Evolutionary conservation across 805 yeast species (phyloP), one percentile per base, ranked within the genome.

Genomic region (Cyberlindnera mrakii): DNA sequence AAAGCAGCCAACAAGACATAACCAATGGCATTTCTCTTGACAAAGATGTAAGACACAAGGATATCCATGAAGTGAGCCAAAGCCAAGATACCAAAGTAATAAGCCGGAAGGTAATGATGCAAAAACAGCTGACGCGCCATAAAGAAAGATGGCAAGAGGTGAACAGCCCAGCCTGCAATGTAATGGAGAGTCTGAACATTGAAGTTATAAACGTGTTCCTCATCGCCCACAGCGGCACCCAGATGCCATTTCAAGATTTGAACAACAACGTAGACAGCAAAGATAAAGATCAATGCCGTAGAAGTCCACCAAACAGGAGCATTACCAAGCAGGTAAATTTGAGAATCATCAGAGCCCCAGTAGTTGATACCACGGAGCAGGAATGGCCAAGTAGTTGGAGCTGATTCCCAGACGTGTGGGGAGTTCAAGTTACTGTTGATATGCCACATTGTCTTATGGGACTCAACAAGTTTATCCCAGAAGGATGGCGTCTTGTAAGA

Each of bases 121-220:
- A 90, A 70, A 70, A 91, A 90, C 65, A 90, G 66, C 67, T 90
- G 97, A 67, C 98, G 80, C 19, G 81, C 89, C 98, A 90, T 90
- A 45, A 90, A 68, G 65, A 77, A 82, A 41, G 86, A 85, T 52
- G 95, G 95, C 42, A 72, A 59, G 59, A 76, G 82, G 63, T 87
- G 95, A 32, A 82, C 48, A 9, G 61, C 66, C 85, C 89, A 87
- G 35, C 95, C 96, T 8, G 77, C 56, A 33, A 80, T 56, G 60
- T 78, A 85, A 29, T 77, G 76, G 44, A 81, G 65, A 25, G 74
- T 73, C 55, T 82, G 85, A 41, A 75, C 67, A 57, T 81, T 83
- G 70, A 74, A 82, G 66, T 82, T 80, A 65, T 70, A 74, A 14
- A 82, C 75, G 40, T 72, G 72, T 47, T 79, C 71, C 43, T 77